Evolutionary conservation across 1,284 basidiomycete species (phyloP).

Genomic region (Cerioporus squamosus): DNA sequence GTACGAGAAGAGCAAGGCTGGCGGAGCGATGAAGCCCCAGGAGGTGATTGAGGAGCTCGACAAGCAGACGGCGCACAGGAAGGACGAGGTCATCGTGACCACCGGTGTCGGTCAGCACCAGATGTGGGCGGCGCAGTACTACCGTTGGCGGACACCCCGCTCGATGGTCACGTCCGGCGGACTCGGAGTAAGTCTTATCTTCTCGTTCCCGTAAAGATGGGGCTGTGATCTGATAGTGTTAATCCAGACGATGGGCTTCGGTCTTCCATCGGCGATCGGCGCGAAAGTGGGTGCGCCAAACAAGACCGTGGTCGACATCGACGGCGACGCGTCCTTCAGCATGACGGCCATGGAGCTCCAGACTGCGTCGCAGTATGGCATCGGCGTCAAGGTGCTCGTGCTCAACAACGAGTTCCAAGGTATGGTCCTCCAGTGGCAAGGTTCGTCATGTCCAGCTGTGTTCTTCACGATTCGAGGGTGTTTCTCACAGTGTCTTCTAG

Average conservation of each 20-base stretch:
- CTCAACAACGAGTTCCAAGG: slow-evolving; percentile 97
- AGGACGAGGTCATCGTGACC: slow-evolving; percentile 88
- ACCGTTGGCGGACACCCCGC: slow-evolving; percentile 87
- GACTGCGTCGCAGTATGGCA: slow-evolving; percentile 89
- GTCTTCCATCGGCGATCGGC: slow-evolving; percentile 92
- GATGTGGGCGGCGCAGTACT: slow-evolving; percentile 99
- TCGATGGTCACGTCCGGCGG: slow-evolving; percentile 97
- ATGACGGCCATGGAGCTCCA: slow-evolving; percentile 99
- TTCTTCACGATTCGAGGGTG: too few species aligned
- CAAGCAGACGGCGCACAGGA: slow-evolving; percentile 65
- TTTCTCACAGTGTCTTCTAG: slow-evolving; percentile 39
- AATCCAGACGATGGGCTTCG: slow-evolving; percentile 93
- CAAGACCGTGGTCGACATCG: slow-evolving; percentile 95
- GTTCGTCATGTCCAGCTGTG: slow-evolving; percentile 41
- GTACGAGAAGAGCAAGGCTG: slow-evolving; percentile 69
- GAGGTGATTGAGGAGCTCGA: slow-evolving; percentile 96
- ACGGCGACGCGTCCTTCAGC: slow-evolving; percentile 97
- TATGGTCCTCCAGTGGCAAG: slow-evolving; percentile 99
- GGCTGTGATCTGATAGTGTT: slow-evolving; percentile 16
- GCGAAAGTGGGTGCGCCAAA: slow-evolving; percentile 96
- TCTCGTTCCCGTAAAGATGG: background rate
- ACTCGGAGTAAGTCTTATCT: slow-evolving; percentile 71
- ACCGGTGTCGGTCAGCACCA: slow-evolving; percentile 99
- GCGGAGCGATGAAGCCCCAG: slow-evolving; percentile 90
- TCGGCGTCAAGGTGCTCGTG: slow-evolving; percentile 93